Evolutionary conservation across 345 rosid genomes (phyloP).

Genomic region (Schrenkiella parvula): DNA sequence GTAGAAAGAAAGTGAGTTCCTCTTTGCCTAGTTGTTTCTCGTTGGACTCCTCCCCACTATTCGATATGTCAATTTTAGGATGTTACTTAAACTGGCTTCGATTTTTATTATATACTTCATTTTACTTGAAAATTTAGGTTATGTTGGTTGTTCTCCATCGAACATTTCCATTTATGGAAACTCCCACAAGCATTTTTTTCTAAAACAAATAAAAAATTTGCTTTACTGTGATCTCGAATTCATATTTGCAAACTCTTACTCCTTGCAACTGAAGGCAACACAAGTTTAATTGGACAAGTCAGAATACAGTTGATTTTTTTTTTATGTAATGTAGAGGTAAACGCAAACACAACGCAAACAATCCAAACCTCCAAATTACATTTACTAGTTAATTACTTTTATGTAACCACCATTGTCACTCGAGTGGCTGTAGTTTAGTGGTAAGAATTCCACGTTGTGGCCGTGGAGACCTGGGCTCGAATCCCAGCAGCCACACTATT

Average conservation of each 20-base stretch:
- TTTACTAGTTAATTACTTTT: too few relatives aligned
- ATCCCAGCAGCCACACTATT: conserved; percentile 68
- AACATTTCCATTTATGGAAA: background rate
- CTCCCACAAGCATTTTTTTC: background rate
- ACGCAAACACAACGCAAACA: background rate
- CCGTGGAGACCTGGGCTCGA: conserved; percentile 90
- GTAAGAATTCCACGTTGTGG: conserved; percentile 81
- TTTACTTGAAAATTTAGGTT: background rate
- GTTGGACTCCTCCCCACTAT: conserved; percentile 7
- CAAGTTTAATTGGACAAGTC: background rate
- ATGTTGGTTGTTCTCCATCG: background rate
- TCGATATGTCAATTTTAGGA: conserved; percentile 8
- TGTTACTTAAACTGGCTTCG: conserved; percentile 10
- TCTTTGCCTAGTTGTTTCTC: conserved; percentile 4
- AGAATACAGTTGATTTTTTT: background rate
- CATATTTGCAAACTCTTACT: background rate
- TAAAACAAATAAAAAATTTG: background rate
- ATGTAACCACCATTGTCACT: too few relatives aligned
- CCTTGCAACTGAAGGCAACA: background rate
- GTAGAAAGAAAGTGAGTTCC: conserved; percentile 1
- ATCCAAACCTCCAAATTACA: too few relatives aligned
- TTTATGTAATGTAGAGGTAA: background rate
- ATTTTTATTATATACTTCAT: background rate
- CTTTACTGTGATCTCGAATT: background rate
- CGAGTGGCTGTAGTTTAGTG: conserved; percentile 79